Evolutionary conservation across 352 stramenopile genomes (phyloP), one percentile per base, ranked within the genome.

Genomic region (Phytophthora citricola): DNA sequence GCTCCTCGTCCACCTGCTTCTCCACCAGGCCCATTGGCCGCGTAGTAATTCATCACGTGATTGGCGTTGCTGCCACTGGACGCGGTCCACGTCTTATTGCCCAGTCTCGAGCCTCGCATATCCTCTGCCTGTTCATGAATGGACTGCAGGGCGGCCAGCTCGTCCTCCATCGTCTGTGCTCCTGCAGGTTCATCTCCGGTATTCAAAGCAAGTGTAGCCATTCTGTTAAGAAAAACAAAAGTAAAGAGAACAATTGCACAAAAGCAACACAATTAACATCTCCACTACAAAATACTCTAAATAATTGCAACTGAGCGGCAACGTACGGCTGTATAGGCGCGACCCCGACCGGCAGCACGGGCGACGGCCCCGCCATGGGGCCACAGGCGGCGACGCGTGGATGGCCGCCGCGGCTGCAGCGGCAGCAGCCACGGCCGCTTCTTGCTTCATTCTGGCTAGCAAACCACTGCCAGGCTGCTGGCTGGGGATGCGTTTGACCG

Each of bases 401-500:
- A 76, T 72, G 2, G 76, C 73, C 1, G 73, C 69, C 12, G 82
- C 81, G 1, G 78, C 78, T 6, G 75, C 78, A 0, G 76, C 78
- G 2, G 85, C 83, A 1, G 82, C 83, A 4, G 79, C 83, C 12
- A 81, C 76, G 5, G 83, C 80, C 31, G 85, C 83, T 60, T 94
- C 89, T n/a, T 87, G 83, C 47, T 95, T 95, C 85, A 95, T 95
- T 32, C 87, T 82, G 45, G 89, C 89, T 31, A 96, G 67, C 41
- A 95, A 63, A 5, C 86, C 87, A 36, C 79, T 90, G 49, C 87
- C 85, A 1, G 83, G 83, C 46, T 89, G 78, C 61, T 82, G 79
- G 47, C 90, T 95, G 27, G 92, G 91, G 63, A 97, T 93, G 48
- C 92, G 87, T 66, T 97, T 97, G 44, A 98, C 92, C 0, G 94